These are phyloP conservation scores for Coprinopsis cinerea DNA, from an alignment of 768 basidiomycete genomes.

Conservation along the genomic window DNA sequence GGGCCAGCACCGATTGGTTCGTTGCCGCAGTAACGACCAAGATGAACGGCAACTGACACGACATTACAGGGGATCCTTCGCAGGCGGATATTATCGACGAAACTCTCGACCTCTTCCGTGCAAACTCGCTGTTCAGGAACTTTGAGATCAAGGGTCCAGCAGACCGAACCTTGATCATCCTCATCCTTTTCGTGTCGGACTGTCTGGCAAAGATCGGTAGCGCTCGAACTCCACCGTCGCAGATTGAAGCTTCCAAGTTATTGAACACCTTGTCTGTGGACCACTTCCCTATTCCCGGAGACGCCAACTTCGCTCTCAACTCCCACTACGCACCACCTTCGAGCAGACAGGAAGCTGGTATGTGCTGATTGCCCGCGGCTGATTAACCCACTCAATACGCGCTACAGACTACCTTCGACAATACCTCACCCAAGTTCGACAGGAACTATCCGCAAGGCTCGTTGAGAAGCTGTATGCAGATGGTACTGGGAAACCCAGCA, in stretches of 20 bases:
- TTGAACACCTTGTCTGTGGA: conserved; percentile 93
- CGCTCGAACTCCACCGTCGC: conserved; percentile 58
- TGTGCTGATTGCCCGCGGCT: conserved; percentile 8
- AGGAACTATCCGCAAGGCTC: conserved; percentile 83
- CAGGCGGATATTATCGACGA: conserved; percentile 92
- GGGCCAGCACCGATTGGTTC: conserved; percentile 84
- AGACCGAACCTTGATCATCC: conserved; percentile 91
- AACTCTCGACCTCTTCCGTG: conserved; percentile 92
- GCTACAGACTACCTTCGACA: conserved; percentile 76
- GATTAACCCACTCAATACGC: conserved; percentile 9
- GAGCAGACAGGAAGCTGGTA: conserved; percentile 78
- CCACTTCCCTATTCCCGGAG: conserved; percentile 89
- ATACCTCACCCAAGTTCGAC: conserved; percentile 89
- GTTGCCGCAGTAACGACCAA: conserved; percentile 14
- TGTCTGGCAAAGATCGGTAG: conserved; percentile 87
- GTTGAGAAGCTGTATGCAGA: conserved; percentile 89
- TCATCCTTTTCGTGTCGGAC: conserved; percentile 97
- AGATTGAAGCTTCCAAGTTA: conserved; percentile 81
- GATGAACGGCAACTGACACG: conserved; percentile 12
- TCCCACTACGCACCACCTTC: conserved; percentile 82
- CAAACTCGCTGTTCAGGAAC: conserved; percentile 98
- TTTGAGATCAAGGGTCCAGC: conserved; percentile 99
- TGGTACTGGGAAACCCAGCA: conserved; percentile 91
- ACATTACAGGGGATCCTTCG: conserved; percentile 61
- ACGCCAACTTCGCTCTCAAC: conserved; percentile 91